Evolutionary conservation across 192 early-diverging fungal species (phyloP), one percentile per base, ranked within the genome.

Genomic region (Entomortierella lignicola): DNA sequence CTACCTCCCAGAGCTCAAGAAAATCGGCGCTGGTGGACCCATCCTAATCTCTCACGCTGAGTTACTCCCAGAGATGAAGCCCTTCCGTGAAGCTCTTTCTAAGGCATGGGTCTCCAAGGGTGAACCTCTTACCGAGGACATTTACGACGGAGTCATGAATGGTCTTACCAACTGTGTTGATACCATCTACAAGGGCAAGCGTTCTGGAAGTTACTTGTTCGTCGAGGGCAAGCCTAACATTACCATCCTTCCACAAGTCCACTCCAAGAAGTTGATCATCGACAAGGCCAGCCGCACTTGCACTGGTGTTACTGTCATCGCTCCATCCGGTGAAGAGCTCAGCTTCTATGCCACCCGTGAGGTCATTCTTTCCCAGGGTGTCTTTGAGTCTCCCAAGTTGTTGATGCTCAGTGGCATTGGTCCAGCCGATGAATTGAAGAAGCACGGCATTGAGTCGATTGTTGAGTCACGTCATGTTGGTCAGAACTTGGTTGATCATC

Each of bases 391-490:
- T 29, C 79, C 79, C 29, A 67, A 71, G 42, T 26, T 81, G n/a
- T 65, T 81, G 63, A 63, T 65, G 63, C 69, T 81, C 51, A 55
- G 53, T 34, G 75, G 75, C 34, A 58, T 79, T 20, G 75, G 75
- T 32, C 69, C 61, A 25, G 56, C 55, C 43, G 15, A 20, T 55
- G 63, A 73, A 32, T 61, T 73, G 56, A 27, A 31, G 42, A 66
- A 65, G 71, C 71, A 72, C 57, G 71, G 71, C 60, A 64, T 73
- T 55, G 62, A 63, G 4, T 21, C 52, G 29, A 48, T 73, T 56
- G 62, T 73, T 27, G 71, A 73, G 34, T 66, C 62, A 47, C 71
- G 48, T 27, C 71, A 73, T 65, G 71, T 73, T 10, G 71, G 71
- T 50, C 50, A 54, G 34, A 63, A 58, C 59, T 71, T 58, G 34